Base-by-base conservation (phyloP, 495 filamentous ascomycete genomes). In the Daldinia vernicosa region DNA sequence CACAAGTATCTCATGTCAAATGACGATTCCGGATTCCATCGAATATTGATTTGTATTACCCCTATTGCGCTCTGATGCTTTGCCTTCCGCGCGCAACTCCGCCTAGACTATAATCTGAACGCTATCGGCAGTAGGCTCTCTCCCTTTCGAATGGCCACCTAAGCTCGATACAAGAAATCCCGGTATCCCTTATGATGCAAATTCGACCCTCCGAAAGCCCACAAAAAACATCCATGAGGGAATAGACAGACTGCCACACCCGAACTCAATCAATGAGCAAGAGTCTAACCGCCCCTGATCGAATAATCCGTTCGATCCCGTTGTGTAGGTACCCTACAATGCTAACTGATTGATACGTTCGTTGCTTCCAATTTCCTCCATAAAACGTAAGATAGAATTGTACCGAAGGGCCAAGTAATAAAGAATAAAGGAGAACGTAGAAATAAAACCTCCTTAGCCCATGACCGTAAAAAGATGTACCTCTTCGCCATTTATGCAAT, bases 191-290 rank as follows among this genome's bases (percentile, higher is more conserved):
- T 40, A 65, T 67, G 60, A 72, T 73, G 70, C 70, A 73, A 69
- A 73, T 69, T 73, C 53, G 43, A 63, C 65, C 70, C 60, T 69
- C 56, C 51, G 14, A 52, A 60, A 60, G 30, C 53, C 56, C 62
- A 50, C 24, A 54, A 60, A 30, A 66, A 35, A n/a, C 22, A 45
- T 58, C 52, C 33, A 40, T 56, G 60, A 32, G 60, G 56, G 30
- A 66, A 58, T 58, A 66, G 70, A 69, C 55, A 66, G 60, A 65
- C 70, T 61, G 65, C 70, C 60, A 68, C 58, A 73, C 62, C 66
- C 64, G 33, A 54, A 52, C 67, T 74, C 71, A 74, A 26, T 74
- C 71, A 74, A 74, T 74, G 71, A 74, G 71, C 67, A 63, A 60
- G 63, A 70, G 67, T 67, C 61, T 62, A 63, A 47, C 70, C 66